Evolutionary conservation across 2,329 filamentous ascomycete species (phyloP).

Genomic region (Colletotrichum euphorbiae): DNA sequence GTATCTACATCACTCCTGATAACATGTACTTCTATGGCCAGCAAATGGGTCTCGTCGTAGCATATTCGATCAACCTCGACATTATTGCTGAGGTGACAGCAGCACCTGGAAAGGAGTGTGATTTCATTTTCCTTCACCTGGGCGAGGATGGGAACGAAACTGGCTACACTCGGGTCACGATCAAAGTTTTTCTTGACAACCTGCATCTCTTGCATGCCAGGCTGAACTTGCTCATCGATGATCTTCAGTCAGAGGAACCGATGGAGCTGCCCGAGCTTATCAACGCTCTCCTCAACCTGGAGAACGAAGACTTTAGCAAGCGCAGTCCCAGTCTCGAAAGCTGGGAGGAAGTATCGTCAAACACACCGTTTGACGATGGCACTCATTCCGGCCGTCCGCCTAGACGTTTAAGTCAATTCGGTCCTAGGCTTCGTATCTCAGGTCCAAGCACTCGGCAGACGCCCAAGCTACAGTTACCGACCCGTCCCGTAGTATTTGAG

Average conservation of each 20-base stretch:
- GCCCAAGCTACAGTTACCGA: constrained; percentile 84
- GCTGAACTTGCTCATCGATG: constrained; percentile 86
- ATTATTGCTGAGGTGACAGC: constrained; percentile 90
- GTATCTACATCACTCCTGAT: constrained; percentile 87
- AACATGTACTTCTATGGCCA: constrained; percentile 98
- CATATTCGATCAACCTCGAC: constrained; percentile 80
- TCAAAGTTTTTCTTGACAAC: constrained; percentile 94
- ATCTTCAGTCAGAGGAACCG: constrained; percentile 78
- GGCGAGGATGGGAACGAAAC: constrained; percentile 71
- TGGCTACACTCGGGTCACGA: constrained; percentile 79
- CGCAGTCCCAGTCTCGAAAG: constrained; percentile 84
- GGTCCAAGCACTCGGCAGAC: constrained; percentile 32
- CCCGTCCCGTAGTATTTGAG: constrained; percentile 83
- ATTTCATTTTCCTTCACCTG: constrained; percentile 89
- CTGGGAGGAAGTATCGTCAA: constrained; percentile 84
- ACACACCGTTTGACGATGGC: constrained; percentile 70
- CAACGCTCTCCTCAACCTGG: constrained; percentile 78
- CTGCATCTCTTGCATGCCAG: constrained; percentile 84
- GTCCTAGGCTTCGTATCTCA: constrained; percentile 50
- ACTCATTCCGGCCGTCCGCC: constrained; percentile 56
- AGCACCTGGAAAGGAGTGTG: constrained; percentile 89
- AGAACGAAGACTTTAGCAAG: constrained; percentile 69
- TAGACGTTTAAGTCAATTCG: constrained; percentile 50
- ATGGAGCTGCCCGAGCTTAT: constrained; percentile 77
- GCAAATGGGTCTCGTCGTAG: constrained; percentile 89